Percentiles rank a stretch among this genome's conserved stretches.
Evolutionary conservation across 1,284 basidiomycete species (phyloP).

Genomic region (Coriolopsis trogii): DNA sequence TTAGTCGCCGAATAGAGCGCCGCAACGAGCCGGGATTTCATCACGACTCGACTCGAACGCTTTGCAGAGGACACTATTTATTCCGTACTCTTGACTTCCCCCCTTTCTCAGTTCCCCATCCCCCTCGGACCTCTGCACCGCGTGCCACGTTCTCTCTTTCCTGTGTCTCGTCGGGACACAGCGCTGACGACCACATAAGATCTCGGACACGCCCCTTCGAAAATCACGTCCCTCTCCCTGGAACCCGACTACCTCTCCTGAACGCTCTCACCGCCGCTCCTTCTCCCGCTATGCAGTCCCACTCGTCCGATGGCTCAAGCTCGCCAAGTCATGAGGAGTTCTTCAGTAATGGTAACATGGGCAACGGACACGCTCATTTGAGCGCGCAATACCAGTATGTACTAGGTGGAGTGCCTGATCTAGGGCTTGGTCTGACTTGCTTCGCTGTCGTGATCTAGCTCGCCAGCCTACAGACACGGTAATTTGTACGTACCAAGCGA

Average conservation of each 20-base stretch:
- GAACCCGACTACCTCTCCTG: slow-evolving; percentile 1
- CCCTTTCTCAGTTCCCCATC: background rate
- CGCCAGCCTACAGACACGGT: background rate
- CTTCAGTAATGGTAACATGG: too few species aligned
- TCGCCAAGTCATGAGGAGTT: too few species aligned
- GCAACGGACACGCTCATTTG: too few species aligned
- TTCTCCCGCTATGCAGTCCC: background rate
- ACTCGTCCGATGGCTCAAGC: background rate
- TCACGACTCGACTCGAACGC: slow-evolving; percentile 1
- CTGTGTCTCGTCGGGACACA: background rate
- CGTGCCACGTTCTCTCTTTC: background rate
- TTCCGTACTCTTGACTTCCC: background rate
- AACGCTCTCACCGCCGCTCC: background rate
- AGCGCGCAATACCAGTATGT: slow-evolving; percentile 1
- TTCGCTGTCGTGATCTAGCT: background rate
- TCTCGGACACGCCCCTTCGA: too few species aligned
- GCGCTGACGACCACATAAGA: background rate
- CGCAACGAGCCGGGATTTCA: slow-evolving; percentile 5
- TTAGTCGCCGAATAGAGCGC: slow-evolving; percentile 11
- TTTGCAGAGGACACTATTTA: slow-evolving; percentile 6
- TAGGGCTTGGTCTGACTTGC: background rate
- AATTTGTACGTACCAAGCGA: background rate
- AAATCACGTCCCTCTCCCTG: background rate
- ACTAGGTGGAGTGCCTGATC: background rate
- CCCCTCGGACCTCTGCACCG: background rate